phyloP scores from a whole-genome alignment of 2,329 filamentous ascomycete species.

The Aspergillus chevalieri region DNA sequence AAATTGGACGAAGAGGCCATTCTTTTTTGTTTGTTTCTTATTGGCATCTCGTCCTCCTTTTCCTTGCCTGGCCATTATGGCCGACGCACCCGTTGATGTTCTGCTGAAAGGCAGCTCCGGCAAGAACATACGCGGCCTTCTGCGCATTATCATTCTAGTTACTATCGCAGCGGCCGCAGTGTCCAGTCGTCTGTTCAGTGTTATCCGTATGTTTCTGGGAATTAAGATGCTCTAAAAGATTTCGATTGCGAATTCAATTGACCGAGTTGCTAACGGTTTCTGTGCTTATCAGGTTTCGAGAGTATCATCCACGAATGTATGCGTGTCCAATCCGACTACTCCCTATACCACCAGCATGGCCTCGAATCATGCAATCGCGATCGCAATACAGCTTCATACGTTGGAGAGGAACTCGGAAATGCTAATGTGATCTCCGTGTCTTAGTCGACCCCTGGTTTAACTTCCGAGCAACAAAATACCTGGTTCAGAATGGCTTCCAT shows the following conservation, averaged over 20 bases:
- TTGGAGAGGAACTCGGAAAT: not conserved
- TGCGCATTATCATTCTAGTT: slow-evolving; percentile 82
- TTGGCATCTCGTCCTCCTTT: slow-evolving; percentile 26
- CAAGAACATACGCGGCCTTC: slow-evolving; percentile 73
- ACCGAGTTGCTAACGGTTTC: slow-evolving; percentile 6
- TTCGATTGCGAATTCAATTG: not conserved
- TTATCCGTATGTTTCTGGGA: slow-evolving; percentile 68
- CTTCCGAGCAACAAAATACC: slow-evolving; percentile 95
- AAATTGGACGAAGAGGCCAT: slow-evolving; percentile 13
- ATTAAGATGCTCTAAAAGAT: not conserved
- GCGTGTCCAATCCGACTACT: slow-evolving; percentile 36
- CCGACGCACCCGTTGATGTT: slow-evolving; percentile 44
- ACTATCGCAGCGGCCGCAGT: slow-evolving; percentile 89
- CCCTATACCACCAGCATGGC: not conserved
- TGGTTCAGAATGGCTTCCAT: slow-evolving; percentile 95
- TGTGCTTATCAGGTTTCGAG: slow-evolving; percentile 67
- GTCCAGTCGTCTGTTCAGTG: slow-evolving; percentile 91
- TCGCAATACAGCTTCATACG: not conserved
- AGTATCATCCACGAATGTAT: slow-evolving; percentile 99
- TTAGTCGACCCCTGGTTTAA: slow-evolving; percentile 99
- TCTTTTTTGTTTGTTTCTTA: slow-evolving; percentile 17
- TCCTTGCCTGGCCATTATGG: slow-evolving; percentile 38
- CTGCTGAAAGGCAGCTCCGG: slow-evolving; percentile 73
- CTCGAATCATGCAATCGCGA: slow-evolving; percentile 1
- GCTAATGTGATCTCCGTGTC: slow-evolving; percentile 17